Conservation (phyloP, 495 filamentous ascomycete species). For the Thozetella sp. region DNA sequence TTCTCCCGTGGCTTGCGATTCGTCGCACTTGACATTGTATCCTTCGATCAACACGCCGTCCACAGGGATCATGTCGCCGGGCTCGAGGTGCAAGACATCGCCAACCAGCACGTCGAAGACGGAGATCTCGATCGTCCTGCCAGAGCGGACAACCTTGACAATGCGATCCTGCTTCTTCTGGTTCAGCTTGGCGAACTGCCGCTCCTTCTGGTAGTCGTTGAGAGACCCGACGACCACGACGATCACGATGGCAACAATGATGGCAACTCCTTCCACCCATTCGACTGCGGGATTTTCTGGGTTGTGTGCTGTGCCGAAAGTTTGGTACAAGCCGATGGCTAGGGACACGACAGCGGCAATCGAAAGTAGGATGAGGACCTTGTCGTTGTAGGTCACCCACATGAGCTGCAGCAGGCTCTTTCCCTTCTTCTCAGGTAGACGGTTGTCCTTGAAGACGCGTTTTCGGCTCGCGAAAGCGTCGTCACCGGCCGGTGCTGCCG, state of each 20-base stretch:
- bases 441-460: constrained; percentile 71
- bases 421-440: constrained; percentile 72
- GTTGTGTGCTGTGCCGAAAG: constrained; percentile 44
- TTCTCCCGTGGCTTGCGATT: constrained; percentile 84
- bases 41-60: constrained; percentile 75
- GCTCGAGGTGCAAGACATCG: constrained; percentile 73
- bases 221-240: constrained; percentile 74
- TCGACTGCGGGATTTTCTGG: constrained; percentile 55
- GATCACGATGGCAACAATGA: constrained; percentile 74
- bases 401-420: constrained; percentile 73
- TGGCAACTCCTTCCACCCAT: constrained; percentile 82
- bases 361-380: constrained; percentile 76
- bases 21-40: constrained; percentile 78
- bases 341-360: constrained; percentile 74
- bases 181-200: constrained; percentile 79
- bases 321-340: constrained; percentile 73
- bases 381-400: constrained; percentile 88
- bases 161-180: constrained; percentile 79
- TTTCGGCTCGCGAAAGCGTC: constrained; percentile 63
- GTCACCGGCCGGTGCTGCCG: constrained; percentile 7
- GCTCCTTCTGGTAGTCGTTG: constrained; percentile 81
- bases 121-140: constrained; percentile 70
- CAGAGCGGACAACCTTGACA: constrained; percentile 77
- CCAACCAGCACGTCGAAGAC: constrained; percentile 73
- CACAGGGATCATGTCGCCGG: constrained; percentile 75